Conservation (phyloP, 176 grass and related monocot genomes). For the Eragrostis nindensis region DNA sequence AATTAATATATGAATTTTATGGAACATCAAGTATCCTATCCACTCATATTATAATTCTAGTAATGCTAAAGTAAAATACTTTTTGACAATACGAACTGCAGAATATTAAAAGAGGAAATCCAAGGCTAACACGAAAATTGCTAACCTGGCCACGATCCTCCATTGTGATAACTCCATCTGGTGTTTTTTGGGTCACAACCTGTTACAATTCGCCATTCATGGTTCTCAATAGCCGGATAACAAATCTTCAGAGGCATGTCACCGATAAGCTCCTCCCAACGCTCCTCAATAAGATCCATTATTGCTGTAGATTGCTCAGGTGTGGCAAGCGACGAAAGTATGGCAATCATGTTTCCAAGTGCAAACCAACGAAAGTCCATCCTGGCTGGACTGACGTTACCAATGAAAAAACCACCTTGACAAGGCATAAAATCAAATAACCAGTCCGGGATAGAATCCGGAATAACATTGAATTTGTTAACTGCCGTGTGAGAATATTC, state of each 20-base stretch:
- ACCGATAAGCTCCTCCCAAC: constrained; percentile 79
- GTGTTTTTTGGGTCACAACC: constrained; percentile 68
- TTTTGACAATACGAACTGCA: constrained; percentile 5
- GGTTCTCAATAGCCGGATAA: constrained; percentile 80
- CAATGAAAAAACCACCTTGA: constrained; percentile 73
- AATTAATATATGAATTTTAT: neutral
- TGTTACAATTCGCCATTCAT: constrained; percentile 71
- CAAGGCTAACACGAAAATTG: constrained; percentile 13
- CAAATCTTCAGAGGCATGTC: constrained; percentile 80
- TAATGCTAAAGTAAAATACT: neutral
- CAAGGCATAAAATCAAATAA: constrained; percentile 85
- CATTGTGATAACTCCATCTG: constrained; percentile 77
- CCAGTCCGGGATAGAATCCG: constrained; percentile 80
- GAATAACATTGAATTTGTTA: constrained; percentile 88
- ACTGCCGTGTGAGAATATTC: constrained; percentile 85
- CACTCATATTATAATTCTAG: neutral
- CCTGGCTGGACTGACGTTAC: constrained; percentile 82
- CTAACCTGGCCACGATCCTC: constrained; percentile 86
- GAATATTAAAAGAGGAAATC: constrained; percentile 9
- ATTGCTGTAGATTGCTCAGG: constrained; percentile 71
- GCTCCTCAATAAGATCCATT: constrained; percentile 87
- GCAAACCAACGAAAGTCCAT: constrained; percentile 89
- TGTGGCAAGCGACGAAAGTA: constrained; percentile 74
- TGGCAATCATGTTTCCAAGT: constrained; percentile 77
- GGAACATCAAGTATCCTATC: neutral